Evolutionary conservation across 176 grass and related monocot genomes (phyloP).

Genomic region (Juncus effusus): DNA sequence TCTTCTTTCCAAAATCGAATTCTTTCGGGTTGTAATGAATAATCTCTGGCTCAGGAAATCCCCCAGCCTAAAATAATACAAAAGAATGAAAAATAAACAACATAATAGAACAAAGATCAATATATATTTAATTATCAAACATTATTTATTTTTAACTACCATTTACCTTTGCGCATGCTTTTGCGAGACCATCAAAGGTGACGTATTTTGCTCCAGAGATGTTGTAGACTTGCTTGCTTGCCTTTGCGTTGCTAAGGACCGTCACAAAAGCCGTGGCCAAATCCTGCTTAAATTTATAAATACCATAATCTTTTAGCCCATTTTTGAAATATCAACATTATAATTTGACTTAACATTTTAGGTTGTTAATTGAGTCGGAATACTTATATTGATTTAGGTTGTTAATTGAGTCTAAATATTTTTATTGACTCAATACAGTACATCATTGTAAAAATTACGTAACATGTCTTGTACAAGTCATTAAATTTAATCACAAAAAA

Average conservation of each 20-base stretch:
- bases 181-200: constrained; percentile 89
- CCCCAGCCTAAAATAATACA: constrained; percentile 47
- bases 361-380: no score
- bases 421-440: no score
- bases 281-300: constrained; percentile 41
- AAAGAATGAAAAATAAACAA: neutral
- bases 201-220: constrained; percentile 91
- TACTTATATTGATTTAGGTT: no score
- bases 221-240: constrained; percentile 91
- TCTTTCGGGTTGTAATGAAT: constrained; percentile 92
- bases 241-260: constrained; percentile 76
- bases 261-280: constrained; percentile 57
- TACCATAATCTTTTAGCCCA: constrained; percentile 3
- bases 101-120: no score
- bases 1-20: constrained; percentile 95
- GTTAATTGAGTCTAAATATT: no score
- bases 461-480: no score
- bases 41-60: constrained; percentile 85
- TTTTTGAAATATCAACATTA: neutral
- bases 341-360: no score
- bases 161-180: constrained; percentile 84
- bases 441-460: no score
- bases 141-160: neutral
- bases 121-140: neutral
- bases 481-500: no score